Percentiles rank a stretch among this genome's conserved stretches.
Evolutionary conservation across 2,329 filamentous ascomycete genomes (phyloP).

Genomic region (Aspergillus neoniger): DNA sequence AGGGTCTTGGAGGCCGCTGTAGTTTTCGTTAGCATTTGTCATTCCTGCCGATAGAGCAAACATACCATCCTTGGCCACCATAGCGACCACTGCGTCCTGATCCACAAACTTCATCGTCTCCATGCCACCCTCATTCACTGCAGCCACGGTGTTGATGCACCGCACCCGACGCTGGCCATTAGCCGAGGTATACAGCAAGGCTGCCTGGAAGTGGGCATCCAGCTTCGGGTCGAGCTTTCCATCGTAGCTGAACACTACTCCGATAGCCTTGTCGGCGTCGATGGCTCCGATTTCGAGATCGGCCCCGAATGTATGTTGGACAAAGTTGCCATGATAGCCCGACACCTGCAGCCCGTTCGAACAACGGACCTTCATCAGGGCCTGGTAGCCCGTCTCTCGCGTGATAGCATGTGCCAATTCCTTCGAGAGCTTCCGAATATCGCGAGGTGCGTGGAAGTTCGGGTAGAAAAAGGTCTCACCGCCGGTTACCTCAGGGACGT

Average conservation of each 20-base stretch:
- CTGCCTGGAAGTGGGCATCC: conserved; percentile 96
- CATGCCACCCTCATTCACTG: conserved; percentile 79
- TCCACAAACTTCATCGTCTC: conserved; percentile 91
- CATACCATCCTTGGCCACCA: conserved; percentile 81
- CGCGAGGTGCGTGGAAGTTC: conserved; percentile 87
- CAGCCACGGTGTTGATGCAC: conserved; percentile 91
- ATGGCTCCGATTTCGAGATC: conserved; percentile 92
- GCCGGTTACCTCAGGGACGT: conserved; percentile 84
- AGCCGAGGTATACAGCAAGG: conserved; percentile 89
- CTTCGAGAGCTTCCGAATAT: conserved; percentile 77
- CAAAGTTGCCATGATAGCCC: conserved; percentile 93
- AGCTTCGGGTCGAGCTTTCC: conserved; percentile 96
- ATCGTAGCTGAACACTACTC: conserved; percentile 90
- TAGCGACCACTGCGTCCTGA: conserved; percentile 85
- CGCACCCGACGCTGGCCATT: conserved; percentile 85
- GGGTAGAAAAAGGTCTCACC: conserved; percentile 97
- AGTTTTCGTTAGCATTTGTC: conserved; percentile 24
- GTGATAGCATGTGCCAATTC: conserved; percentile 86
- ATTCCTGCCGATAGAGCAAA: neutral
- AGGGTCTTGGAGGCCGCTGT: conserved; percentile 78
- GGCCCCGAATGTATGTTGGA: conserved; percentile 91
- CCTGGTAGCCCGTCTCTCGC: conserved; percentile 91
- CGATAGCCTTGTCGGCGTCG: conserved; percentile 90
- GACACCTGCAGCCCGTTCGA: conserved; percentile 93
- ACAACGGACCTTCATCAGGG: conserved; percentile 96